phyloP scores from a whole-genome alignment of 306 rosid species.

The Castanea sativa region DNA sequence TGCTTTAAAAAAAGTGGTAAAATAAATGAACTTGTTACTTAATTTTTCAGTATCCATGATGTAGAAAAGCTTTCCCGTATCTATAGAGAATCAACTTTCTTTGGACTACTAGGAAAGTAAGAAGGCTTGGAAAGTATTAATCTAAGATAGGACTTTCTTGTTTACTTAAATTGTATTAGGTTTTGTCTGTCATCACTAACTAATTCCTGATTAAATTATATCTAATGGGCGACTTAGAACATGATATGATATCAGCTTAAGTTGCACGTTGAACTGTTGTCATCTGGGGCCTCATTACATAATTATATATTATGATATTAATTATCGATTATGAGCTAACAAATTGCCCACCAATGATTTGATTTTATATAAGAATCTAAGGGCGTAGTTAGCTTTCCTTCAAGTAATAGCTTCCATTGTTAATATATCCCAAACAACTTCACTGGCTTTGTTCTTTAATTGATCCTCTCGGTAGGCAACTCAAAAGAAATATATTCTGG shows the following conservation, averaged over 20 bases:
- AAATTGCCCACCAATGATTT: no score
- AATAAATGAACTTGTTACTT: conserved; percentile 7
- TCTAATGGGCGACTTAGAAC: not conserved
- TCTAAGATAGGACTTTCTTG: not conserved
- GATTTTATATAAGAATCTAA: no score
- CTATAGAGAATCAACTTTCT: not conserved
- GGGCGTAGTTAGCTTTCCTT: no score
- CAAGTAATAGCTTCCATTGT: no score
- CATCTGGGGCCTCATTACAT: not conserved
- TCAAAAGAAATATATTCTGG: no score
- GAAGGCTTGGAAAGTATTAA: not conserved
- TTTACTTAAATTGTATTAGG: not conserved
- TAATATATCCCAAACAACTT: no score
- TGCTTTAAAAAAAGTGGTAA: not conserved
- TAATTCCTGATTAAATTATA: not conserved
- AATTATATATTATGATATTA: no score
- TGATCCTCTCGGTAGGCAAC: no score
- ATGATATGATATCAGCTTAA: not conserved
- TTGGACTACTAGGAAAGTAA: conserved; percentile 1
- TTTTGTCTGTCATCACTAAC: not conserved
- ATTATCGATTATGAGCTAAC: no score
- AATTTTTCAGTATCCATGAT: not conserved
- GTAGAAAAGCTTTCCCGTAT: not conserved
- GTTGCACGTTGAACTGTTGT: not conserved
- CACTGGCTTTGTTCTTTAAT: no score